Conservation (phyloP, 2,329 filamentous ascomycete genomes). For the Verticillium nonalfalfae region DNA sequence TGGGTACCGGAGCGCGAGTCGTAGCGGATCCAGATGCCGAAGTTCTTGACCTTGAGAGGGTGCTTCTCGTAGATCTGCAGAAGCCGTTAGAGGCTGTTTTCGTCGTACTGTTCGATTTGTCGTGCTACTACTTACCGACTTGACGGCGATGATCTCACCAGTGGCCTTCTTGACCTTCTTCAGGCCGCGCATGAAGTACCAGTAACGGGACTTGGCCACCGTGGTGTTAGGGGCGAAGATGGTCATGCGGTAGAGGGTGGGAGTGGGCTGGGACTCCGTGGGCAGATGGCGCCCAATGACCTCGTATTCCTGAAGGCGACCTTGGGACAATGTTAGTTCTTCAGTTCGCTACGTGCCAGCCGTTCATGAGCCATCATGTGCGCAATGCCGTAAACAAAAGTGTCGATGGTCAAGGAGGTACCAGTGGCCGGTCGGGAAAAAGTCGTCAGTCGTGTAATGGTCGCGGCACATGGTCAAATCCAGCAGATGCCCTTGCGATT, state of each 20-base stretch:
- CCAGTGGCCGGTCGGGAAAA: neutral
- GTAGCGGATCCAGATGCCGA: constrained; percentile 99
- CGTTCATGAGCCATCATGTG: neutral
- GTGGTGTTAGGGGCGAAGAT: constrained; percentile 98
- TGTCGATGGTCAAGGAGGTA: too few relatives aligned
- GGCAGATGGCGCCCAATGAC: constrained; percentile 99
- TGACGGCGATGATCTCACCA: constrained; percentile 97
- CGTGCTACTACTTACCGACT: constrained; percentile 64
- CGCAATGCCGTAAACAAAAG: neutral
- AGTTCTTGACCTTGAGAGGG: constrained; percentile 99
- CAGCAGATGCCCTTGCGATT: neutral
- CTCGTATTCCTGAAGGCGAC: constrained; percentile 99
- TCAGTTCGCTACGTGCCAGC: constrained; percentile 20
- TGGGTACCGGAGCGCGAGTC: constrained; percentile 99
- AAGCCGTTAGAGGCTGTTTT: neutral
- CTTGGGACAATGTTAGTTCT: constrained; percentile 39
- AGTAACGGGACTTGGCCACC: constrained; percentile 99
- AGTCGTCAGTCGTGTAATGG: neutral
- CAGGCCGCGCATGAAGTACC: constrained; percentile 99
- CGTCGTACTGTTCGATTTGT: neutral
- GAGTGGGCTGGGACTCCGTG: constrained; percentile 92
- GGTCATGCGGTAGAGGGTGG: constrained; percentile 99
- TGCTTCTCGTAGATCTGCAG: constrained; percentile 92
- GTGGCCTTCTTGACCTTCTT: constrained; percentile 99
- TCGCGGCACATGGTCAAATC: neutral